Percentiles rank a stretch among this genome's conserved stretches.
Evolutionary conservation across 2,329 filamentous ascomycete genomes (phyloP).

Genomic region (Colletotrichum plurivorum): DNA sequence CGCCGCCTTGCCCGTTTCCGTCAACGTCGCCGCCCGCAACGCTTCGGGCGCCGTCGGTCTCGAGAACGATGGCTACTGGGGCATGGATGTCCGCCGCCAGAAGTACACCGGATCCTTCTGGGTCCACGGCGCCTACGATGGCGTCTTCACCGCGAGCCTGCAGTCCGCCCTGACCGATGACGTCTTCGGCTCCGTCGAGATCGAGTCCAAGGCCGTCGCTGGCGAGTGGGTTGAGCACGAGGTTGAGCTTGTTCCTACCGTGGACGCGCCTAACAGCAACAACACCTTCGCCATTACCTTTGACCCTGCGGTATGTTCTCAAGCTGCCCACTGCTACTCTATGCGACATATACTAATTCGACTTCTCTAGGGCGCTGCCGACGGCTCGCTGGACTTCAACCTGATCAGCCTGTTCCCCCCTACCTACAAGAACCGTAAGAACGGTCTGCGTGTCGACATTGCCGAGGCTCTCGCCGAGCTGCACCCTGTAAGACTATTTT

Average conservation of each 20-base stretch:
- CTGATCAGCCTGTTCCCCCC: conserved; percentile 73
- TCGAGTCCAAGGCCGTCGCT: conserved; percentile 58
- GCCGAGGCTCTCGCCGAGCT: conserved; percentile 66
- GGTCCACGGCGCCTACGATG: conserved; percentile 64
- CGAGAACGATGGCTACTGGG: conserved; percentile 70
- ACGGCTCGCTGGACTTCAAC: conserved; percentile 67
- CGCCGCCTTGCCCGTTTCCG: conserved; percentile 63
- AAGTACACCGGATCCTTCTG: conserved; percentile 67
- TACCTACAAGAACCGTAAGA: conserved; percentile 70
- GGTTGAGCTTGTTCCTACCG: conserved; percentile 58
- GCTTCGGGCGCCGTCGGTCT: conserved; percentile 58
- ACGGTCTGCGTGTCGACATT: conserved; percentile 71
- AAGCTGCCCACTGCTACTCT: too few species aligned
- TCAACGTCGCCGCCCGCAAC: conserved; percentile 58
- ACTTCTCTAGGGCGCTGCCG: conserved; percentile 49
- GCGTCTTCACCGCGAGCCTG: conserved; percentile 62
- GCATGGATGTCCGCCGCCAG: conserved; percentile 64
- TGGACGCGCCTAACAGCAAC: conserved; percentile 66
- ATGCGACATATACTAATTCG: conserved; percentile 1
- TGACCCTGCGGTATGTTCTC: conserved; percentile 52
- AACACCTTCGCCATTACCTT: conserved; percentile 71
- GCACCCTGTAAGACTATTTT: conserved; percentile 57
- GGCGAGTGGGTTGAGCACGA: conserved; percentile 67
- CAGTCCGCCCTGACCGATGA: conserved; percentile 60
- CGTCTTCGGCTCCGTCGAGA: conserved; percentile 61